Evolutionary conservation across 345 rosid genomes (phyloP), one percentile per base, ranked within the genome.

Genomic region (Acer yangbiense): DNA sequence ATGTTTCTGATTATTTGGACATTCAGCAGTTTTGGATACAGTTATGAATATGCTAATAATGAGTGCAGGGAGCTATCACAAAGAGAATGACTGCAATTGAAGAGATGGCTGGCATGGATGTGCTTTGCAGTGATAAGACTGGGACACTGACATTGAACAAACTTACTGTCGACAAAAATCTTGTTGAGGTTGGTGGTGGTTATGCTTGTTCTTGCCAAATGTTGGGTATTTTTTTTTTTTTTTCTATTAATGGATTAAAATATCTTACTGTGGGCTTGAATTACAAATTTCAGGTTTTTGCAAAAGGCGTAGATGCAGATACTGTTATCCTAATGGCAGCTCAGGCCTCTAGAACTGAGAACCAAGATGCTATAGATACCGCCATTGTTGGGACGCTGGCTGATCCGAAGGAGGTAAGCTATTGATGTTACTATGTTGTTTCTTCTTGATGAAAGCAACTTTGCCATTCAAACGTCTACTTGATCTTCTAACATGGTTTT

Each of bases 101-200:
- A 82, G 99, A 94, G 86, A 96, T 96, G 99, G 99, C 99, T 20
- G 99, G 98, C 83, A 95, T 95, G 99, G 99, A 95, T 79, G 99
- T 95, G 78, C 97, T 95, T 78, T 93, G 98, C 85, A 94, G 99
- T 79, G 98, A 96, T 87, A 96, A 96, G 87, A 96, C 99, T 2
- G 98, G 99, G 76, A 94, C 99, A n/a, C 81, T 96, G 84, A 94
- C 99, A 14, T 80, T 96, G 86, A 96, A 96, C 89, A 94, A 88
- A 75, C 98, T 96, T 61, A 89, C 99, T 3, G 98, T 96, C 10
- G 99, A 96, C 87, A 96, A 91, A 76, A 96, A 88, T 84, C 97
- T 96, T 35, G 71, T 96, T n/a, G 98, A 96, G 99, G 99, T 96
- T 82, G 77, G 85, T 69, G 50, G 29, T 4, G 20, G 16, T 44